Conservation (phyloP, 2,329 filamentous ascomycete species). For the Microsporum audouinii region DNA sequence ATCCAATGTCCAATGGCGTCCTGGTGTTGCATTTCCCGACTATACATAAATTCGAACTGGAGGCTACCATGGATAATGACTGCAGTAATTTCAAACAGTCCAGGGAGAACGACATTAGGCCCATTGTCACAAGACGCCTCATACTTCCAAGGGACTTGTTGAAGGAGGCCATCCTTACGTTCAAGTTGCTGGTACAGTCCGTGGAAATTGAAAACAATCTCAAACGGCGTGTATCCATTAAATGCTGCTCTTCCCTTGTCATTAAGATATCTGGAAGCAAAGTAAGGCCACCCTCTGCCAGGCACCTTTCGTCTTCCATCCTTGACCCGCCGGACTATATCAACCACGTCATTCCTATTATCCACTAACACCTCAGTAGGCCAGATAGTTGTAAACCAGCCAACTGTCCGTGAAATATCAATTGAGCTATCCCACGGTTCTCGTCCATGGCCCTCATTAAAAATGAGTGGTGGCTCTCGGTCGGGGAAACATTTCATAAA, state of each 20-base stretch:
- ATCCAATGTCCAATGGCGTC: constrained; percentile 36
- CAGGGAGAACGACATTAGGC: constrained; percentile 35
- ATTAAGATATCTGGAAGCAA: constrained; percentile 24
- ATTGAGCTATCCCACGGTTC: constrained; percentile 36
- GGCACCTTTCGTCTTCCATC: constrained; percentile 27
- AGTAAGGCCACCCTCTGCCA: constrained; percentile 31
- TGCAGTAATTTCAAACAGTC: constrained; percentile 43
- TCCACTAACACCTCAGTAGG: constrained; percentile 30
- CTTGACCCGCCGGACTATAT: constrained; percentile 29
- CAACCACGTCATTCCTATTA: constrained; percentile 20
- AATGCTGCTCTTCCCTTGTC: constrained; percentile 24
- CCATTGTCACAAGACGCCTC: constrained; percentile 37
- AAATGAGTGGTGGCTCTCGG: constrained; percentile 33
- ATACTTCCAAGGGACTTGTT: constrained; percentile 35
- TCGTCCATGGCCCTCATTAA: constrained; percentile 42
- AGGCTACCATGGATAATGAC: constrained; percentile 38
- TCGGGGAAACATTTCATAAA: constrained; percentile 36
- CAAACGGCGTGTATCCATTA: constrained; percentile 30
- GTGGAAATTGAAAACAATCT: constrained; percentile 35
- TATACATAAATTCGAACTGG: constrained; percentile 42
- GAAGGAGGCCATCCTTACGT: constrained; percentile 34
- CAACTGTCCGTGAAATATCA: constrained; percentile 40
- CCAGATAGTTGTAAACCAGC: constrained; percentile 42
- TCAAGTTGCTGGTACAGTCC: constrained; percentile 35
- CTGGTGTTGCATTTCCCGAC: constrained; percentile 39